These are phyloP conservation scores for Candida multigemmis DNA, from an alignment of 805 yeast species.

Conservation along the genomic window DNA sequence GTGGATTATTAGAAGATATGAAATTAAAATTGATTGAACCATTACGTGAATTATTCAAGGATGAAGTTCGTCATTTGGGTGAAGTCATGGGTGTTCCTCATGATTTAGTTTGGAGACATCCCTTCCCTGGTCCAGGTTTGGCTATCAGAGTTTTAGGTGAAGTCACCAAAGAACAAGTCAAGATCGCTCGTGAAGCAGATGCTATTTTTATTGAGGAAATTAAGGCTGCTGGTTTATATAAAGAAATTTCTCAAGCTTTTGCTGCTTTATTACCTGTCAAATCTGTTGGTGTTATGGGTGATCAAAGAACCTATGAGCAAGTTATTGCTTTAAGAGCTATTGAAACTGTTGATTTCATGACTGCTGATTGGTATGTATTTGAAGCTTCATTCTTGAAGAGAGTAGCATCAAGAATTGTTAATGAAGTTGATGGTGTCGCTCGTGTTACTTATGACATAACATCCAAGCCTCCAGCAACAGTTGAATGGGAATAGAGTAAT, in stretches of 20 bases:
- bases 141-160: conserved; percentile 98
- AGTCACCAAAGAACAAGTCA: conserved; percentile 87
- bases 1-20: conserved; percentile 97
- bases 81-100: conserved; percentile 91
- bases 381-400: conserved; percentile 87
- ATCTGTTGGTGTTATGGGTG: conserved; percentile 99
- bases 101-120: conserved; percentile 99
- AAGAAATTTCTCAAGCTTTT: conserved; percentile 92
- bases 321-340: conserved; percentile 98
- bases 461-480: conserved; percentile 99
- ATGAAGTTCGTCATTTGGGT: conserved; percentile 96
- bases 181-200: conserved; percentile 96
- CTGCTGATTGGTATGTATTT: conserved; percentile 98
- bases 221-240: conserved; percentile 84
- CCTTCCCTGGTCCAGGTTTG: conserved; percentile 99
- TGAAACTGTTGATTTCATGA: conserved; percentile 97
- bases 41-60: conserved; percentile 95
- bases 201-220: conserved; percentile 94
- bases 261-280: conserved; percentile 96
- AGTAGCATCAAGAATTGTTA: conserved; percentile 92
- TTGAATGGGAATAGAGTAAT: conserved; percentile 99
- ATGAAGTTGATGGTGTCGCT: conserved; percentile 98
- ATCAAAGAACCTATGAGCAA: conserved; percentile 98
- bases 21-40: conserved; percentile 98
- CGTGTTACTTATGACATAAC: conserved; percentile 98